phyloP scores from a whole-genome alignment of 2,329 filamentous ascomycete species.

The Dendrostoma leiphaemia region DNA sequence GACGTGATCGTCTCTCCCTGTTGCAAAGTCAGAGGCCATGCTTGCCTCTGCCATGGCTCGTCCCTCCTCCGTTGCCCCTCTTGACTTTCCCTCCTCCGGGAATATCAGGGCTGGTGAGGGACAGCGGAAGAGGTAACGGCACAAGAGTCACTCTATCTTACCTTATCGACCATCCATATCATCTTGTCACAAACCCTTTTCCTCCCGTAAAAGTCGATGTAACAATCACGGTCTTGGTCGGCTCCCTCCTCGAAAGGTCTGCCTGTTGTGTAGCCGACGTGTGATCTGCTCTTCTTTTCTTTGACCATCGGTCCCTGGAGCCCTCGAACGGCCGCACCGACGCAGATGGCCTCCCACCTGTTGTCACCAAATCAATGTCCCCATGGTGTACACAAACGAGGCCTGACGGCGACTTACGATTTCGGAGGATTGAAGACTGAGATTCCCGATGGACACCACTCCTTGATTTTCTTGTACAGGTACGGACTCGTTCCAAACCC shows the following conservation, averaged over 20 bases:
- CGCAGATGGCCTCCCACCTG: slow-evolving; percentile 4
- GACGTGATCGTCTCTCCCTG: background rate
- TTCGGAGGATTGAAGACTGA: background rate
- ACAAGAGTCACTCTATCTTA: too few relatives aligned
- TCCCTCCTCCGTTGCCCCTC: too few relatives aligned
- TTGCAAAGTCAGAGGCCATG: background rate
- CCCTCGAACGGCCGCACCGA: background rate
- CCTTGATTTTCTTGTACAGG: background rate
- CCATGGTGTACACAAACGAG: too few relatives aligned
- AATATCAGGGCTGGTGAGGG: too few relatives aligned
- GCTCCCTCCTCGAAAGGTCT: background rate
- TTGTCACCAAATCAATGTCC: background rate
- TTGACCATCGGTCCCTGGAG: background rate
- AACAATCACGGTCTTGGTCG: background rate
- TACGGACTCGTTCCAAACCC: background rate
- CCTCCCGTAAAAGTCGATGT: background rate
- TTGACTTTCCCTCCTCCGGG: too few relatives aligned
- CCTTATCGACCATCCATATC: slow-evolving; percentile 4
- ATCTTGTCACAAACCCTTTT: slow-evolving; percentile 1
- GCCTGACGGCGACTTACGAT: background rate
- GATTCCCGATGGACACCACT: background rate
- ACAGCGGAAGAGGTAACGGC: too few relatives aligned
- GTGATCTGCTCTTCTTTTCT: slow-evolving; percentile 3
- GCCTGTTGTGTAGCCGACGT: background rate
- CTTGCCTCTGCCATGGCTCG: too few relatives aligned